Evolutionary conservation across 352 stramenopile species (phyloP), one percentile per base, ranked within the genome.

Genomic region (Peronospora tabacina): DNA sequence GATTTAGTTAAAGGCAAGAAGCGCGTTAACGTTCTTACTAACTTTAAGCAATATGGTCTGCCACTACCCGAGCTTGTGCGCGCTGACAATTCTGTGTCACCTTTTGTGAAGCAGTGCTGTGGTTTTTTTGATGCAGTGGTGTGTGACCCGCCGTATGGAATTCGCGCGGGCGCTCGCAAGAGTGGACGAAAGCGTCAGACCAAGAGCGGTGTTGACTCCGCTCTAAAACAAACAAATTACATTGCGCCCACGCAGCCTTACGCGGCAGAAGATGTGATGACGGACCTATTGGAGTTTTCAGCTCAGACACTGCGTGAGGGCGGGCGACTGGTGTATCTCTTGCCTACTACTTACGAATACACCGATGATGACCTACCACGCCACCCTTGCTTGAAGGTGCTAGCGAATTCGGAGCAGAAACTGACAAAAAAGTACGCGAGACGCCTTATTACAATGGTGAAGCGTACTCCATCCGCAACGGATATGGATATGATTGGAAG

Each of bases 221-320:
- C 50, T 0, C 41, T 58, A n/a, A 75, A 94, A 50, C 64, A 90
- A 35, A 64, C 85, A 34, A 89, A 94, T 53, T 97, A 98, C 66
- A 97, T 99, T 57, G 86, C 95, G 13, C 86, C 92, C 37, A 99
- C 95, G 11, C 83, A 96, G 56, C 77, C 87, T 26, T 99, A 99
- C 72, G 69, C 85, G 5, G 90, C 97, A 6, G 93, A 96, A 35
- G 95, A 98, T 66, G 93, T 99, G 32, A 97, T 99, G 89, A 78
- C 82, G 1, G 95, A 99, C 64, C 63, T 99, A 39, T 70, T 99
- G 16, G 78, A 97, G 55, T 90, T 98, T 51, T 68, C 86, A 7
- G 84, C 87, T 5, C 60, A 66, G 40, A 83, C 75, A 16, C 66
- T 97, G 41, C 68, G 68, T 5, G 64, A 88, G 24, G 82, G 79